phyloP scores from a whole-genome alignment of 2,329 filamentous ascomycete genomes.

The Dactylellina cionopaga region DNA sequence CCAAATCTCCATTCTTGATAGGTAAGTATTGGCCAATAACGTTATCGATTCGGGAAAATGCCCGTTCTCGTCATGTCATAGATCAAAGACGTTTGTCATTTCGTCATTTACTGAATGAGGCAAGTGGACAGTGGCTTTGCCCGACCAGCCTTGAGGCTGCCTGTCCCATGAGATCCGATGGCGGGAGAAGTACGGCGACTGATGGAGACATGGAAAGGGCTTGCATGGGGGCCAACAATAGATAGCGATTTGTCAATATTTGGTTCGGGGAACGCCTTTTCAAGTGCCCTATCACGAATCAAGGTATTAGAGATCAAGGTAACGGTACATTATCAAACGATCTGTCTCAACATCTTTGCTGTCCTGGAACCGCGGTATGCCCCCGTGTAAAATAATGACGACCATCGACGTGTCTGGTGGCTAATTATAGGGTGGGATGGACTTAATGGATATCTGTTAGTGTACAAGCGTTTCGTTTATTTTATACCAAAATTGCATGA shows the following conservation, averaged over 20 bases:
- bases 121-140: slow-evolving; percentile 52
- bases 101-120: slow-evolving; percentile 50
- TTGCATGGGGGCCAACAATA: slow-evolving; percentile 49
- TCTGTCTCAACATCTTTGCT: slow-evolving; percentile 5
- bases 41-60: slow-evolving; percentile 36
- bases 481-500: slow-evolving; percentile 49
- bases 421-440: slow-evolving; percentile 46
- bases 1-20: slow-evolving; percentile 41
- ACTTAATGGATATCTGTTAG: slow-evolving; percentile 21
- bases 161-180: slow-evolving; percentile 29
- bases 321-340: slow-evolving; percentile 27
- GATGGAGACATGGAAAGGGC: slow-evolving; percentile 52
- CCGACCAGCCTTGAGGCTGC: slow-evolving; percentile 35
- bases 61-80: slow-evolving; percentile 38
- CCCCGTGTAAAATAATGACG: slow-evolving; percentile 25
- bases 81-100: slow-evolving; percentile 47
- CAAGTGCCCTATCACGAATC: slow-evolving; percentile 43
- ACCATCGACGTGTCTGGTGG: slow-evolving; percentile 48
- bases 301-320: slow-evolving; percentile 33
- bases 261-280: slow-evolving; percentile 41
- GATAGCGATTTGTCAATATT: slow-evolving; percentile 53
- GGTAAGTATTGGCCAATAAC: slow-evolving; percentile 40
- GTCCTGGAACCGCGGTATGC: slow-evolving; percentile 22
- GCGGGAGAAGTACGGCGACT: slow-evolving; percentile 52
- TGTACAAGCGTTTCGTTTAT: slow-evolving; percentile 25